Conservation (phyloP, 495 filamentous ascomycete genomes). For the Hypoxylon intermedium region DNA sequence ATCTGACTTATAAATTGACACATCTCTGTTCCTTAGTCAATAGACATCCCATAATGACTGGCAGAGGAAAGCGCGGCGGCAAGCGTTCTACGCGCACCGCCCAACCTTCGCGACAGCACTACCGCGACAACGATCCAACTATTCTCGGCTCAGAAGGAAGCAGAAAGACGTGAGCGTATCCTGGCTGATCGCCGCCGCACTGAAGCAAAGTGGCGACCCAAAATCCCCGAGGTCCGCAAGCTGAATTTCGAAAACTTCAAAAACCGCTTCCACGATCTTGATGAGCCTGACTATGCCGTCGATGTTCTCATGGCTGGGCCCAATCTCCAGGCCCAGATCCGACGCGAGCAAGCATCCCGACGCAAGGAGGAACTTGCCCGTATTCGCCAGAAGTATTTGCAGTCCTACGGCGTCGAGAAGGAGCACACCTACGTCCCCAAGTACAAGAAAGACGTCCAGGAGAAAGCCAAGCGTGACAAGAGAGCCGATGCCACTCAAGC, state of each 20-base stretch:
- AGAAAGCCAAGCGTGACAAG: constrained; percentile 29
- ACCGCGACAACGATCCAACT: constrained; percentile 20
- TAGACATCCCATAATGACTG: constrained; percentile 20
- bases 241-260: constrained; percentile 51
- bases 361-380: constrained; percentile 41
- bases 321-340: constrained; percentile 43
- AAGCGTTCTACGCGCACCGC: constrained; percentile 5
- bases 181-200: constrained; percentile 39
- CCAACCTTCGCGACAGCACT: background rate
- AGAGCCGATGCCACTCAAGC: constrained; percentile 33
- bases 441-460: constrained; percentile 18
- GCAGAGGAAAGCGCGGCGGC: constrained; percentile 6
- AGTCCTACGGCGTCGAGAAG: constrained; percentile 20
- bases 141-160: constrained; percentile 37
- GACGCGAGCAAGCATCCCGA: constrained; percentile 38
- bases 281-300: constrained; percentile 43
- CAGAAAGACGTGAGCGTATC: constrained; percentile 38
- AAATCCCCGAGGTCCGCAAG: constrained; percentile 45
- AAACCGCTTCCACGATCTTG: constrained; percentile 43
- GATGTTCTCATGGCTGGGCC: constrained; percentile 43
- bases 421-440: constrained; percentile 16
- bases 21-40: background rate
- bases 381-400: constrained; percentile 40
- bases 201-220: constrained; percentile 43
- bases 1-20: background rate